phyloP scores from a whole-genome alignment of 345 rosid species.

The Syzygium grande region DNA sequence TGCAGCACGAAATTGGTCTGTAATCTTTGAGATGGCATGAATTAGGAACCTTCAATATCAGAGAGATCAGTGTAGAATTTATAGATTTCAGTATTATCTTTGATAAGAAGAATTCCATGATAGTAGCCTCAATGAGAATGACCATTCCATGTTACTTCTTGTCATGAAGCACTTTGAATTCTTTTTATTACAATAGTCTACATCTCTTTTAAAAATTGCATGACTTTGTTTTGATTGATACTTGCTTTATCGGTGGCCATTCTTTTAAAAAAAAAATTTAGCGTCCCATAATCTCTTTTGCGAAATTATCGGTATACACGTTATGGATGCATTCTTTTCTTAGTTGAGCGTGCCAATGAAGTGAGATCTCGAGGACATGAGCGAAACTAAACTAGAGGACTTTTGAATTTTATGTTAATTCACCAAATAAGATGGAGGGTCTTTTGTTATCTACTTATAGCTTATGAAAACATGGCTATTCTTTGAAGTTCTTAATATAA shows the following conservation, averaged over 20 bases:
- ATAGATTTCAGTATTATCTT: neutral
- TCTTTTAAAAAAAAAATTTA: neutral
- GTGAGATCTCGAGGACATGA: neutral
- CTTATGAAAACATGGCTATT: neutral
- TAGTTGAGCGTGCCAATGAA: neutral
- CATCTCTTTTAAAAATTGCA: neutral
- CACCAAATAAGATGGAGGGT: neutral
- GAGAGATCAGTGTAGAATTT: neutral
- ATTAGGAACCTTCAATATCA: neutral
- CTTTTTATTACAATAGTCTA: neutral
- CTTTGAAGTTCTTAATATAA: neutral
- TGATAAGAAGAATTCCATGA: neutral
- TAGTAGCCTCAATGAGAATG: neutral
- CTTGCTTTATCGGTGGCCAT: neutral
- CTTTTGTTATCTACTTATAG: neutral
- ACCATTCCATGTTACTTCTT: neutral
- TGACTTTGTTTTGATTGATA: neutral
- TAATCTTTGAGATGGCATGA: neutral
- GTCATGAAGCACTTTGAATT: neutral
- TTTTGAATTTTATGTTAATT: neutral
- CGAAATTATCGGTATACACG: neutral
- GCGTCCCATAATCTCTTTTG: neutral
- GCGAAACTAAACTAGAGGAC: neutral
- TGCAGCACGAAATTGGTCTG: neutral
- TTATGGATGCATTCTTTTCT: neutral